Percentiles rank a stretch among this genome's conserved stretches.
Conservation (phyloP, 1,284 basidiomycete genomes). For the Leccinum ponderosum region DNA sequence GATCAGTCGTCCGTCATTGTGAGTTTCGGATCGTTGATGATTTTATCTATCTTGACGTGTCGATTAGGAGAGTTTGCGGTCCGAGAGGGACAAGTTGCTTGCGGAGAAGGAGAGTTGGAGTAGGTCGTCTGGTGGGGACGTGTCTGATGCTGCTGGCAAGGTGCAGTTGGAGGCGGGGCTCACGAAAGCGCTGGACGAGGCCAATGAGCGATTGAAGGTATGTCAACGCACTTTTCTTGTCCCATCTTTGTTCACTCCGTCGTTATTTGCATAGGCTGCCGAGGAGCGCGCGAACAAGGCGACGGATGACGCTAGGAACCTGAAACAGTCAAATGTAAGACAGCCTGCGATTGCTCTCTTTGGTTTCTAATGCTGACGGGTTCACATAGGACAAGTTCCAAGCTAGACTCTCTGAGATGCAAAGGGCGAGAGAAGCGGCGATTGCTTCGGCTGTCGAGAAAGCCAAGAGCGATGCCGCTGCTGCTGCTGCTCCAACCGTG, state of each 20-base stretch:
- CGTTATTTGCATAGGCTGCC: constrained; percentile 37
- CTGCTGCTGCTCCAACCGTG: constrained; percentile 20
- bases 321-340: constrained; percentile 39
- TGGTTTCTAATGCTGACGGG: constrained; percentile 3
- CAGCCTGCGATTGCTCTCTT: not conserved
- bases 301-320: constrained; percentile 45
- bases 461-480: constrained; percentile 42
- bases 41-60: constrained; percentile 8
- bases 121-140: constrained; percentile 26
- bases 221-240: not conserved
- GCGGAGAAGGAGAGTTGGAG: constrained; percentile 57
- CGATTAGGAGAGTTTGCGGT: constrained; percentile 50
- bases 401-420: constrained; percentile 37
- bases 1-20: constrained; percentile 47
- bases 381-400: constrained; percentile 48
- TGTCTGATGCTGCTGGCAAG: constrained; percentile 34
- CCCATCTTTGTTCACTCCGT: not conserved
- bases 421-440: constrained; percentile 40
- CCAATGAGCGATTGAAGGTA: constrained; percentile 56
- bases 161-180: constrained; percentile 54
- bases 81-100: constrained; percentile 60
- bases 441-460: constrained; percentile 58
- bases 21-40: constrained; percentile 20
- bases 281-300: constrained; percentile 49
- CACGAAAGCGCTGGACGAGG: constrained; percentile 58